A percentile compares a stretch with the other conserved stretches of the same genome.
Conservation (phyloP, 768 basidiomycete species). For the Strobilomyces confusus region DNA sequence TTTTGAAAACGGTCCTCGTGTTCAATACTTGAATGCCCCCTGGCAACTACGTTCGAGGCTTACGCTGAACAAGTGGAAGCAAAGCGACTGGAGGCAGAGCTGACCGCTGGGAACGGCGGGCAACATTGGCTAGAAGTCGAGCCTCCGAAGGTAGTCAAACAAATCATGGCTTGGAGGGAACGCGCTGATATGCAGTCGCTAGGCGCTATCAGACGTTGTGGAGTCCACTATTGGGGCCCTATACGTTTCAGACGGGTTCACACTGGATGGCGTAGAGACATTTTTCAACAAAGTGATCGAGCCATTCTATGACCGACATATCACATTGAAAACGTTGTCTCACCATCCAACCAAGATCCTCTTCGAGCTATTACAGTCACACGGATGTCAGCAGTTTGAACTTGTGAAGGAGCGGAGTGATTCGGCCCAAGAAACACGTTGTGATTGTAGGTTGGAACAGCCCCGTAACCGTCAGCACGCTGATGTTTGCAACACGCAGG, state of each 20-base stretch:
- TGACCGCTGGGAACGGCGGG: conserved; percentile 48
- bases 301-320: conserved; percentile 76
- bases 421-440: conserved; percentile 36
- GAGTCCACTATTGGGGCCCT: conserved; percentile 79
- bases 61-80: conserved; percentile 49
- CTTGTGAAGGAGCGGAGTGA: conserved; percentile 49
- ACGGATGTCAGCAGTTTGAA: conserved; percentile 65
- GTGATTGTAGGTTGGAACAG: conserved; percentile 48
- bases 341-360: conserved; percentile 76
- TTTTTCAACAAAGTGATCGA: conserved; percentile 66
- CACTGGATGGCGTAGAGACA: conserved; percentile 52
- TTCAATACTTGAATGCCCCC: no score
- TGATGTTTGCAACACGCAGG: conserved; percentile 41
- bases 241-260: conserved; percentile 72
- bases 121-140: conserved; percentile 80
- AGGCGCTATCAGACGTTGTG: conserved; percentile 77
- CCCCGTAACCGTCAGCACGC: conserved; percentile 7
- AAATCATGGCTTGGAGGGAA: background rate
- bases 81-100: conserved; percentile 47
- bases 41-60: conserved; percentile 46
- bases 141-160: conserved; percentile 62
- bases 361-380: conserved; percentile 67
- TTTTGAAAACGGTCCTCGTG: no score
- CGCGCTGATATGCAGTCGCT: conserved; percentile 5
- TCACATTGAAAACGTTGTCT: conserved; percentile 67